These are phyloP conservation scores for Pythium dissimile DNA, from an alignment of 352 stramenopile genomes.

Conservation along the genomic window DNA sequence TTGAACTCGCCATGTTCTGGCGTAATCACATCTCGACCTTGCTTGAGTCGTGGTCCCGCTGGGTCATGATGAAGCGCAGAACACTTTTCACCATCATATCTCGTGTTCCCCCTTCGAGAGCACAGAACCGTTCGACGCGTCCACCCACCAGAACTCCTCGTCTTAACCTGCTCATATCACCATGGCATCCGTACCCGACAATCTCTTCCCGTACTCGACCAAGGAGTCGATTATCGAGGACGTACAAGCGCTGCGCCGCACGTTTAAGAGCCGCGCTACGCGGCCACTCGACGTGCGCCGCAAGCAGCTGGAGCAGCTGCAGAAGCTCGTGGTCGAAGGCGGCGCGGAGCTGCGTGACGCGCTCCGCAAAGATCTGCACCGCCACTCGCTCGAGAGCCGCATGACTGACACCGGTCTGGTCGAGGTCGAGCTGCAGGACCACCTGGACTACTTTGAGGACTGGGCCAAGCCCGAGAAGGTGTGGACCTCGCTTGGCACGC, in stretches of 20 bases:
- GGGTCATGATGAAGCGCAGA: no score
- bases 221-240: constrained; percentile 31
- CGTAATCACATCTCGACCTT: no score
- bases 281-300: constrained; percentile 39
- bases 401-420: constrained; percentile 52
- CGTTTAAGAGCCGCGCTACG: constrained; percentile 48
- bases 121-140: no score
- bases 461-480: constrained; percentile 53
- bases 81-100: no score
- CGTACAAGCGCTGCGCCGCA: constrained; percentile 43
- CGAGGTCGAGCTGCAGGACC: constrained; percentile 55
- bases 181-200: constrained; percentile 13
- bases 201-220: constrained; percentile 21
- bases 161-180: no score
- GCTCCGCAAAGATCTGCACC: constrained; percentile 62
- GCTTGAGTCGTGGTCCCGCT: no score
- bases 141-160: no score
- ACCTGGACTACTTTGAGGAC: constrained; percentile 56
- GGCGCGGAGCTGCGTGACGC: constrained; percentile 41
- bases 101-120: no score
- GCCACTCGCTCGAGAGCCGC: constrained; percentile 59
- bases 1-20: no score
- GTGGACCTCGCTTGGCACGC: constrained; percentile 46
- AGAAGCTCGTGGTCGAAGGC: constrained; percentile 46
- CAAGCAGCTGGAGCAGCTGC: constrained; percentile 40